Evolutionary conservation across 1,284 basidiomycete species (phyloP).

Genomic region (Phylloporus sp.): DNA sequence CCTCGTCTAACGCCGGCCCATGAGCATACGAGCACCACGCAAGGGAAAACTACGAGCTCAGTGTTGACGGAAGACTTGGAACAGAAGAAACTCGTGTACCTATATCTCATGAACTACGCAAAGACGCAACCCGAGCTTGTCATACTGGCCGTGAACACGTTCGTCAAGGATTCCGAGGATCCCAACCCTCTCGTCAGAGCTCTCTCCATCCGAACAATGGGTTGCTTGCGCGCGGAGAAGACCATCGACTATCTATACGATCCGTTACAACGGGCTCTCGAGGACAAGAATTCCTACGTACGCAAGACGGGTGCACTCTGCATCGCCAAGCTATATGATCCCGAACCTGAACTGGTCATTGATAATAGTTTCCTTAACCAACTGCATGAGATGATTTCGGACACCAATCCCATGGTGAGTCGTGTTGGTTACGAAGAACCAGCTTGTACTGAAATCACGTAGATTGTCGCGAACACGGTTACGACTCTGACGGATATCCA

Average conservation of each 20-base stretch:
- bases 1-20: slow-evolving; percentile 25
- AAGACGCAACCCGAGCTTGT: slow-evolving; percentile 97
- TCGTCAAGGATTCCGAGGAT: slow-evolving; percentile 97
- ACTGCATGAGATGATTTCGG: slow-evolving; percentile 89
- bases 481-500: slow-evolving; percentile 96
- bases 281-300: slow-evolving; percentile 97
- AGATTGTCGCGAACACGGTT: slow-evolving; percentile 97
- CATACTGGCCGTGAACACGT: slow-evolving; percentile 98
- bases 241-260: slow-evolving; percentile 98
- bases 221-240: slow-evolving; percentile 95
- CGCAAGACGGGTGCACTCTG: slow-evolving; percentile 96
- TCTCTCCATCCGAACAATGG: slow-evolving; percentile 97
- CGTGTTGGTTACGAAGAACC: background rate
- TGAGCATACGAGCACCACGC: slow-evolving; percentile 68
- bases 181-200: slow-evolving; percentile 96
- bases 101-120: slow-evolving; percentile 99
- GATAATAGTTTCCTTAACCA: slow-evolving; percentile 95
- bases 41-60: slow-evolving; percentile 95
- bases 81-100: slow-evolving; percentile 97
- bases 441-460: background rate
- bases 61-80: slow-evolving; percentile 92
- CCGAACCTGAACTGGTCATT: slow-evolving; percentile 93
- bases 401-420: slow-evolving; percentile 95
- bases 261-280: slow-evolving; percentile 88
- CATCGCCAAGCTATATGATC: slow-evolving; percentile 96